Evolutionary conservation across 1,139 yeast genomes (phyloP).

Genomic region (Suhomyces panamericanus): DNA sequence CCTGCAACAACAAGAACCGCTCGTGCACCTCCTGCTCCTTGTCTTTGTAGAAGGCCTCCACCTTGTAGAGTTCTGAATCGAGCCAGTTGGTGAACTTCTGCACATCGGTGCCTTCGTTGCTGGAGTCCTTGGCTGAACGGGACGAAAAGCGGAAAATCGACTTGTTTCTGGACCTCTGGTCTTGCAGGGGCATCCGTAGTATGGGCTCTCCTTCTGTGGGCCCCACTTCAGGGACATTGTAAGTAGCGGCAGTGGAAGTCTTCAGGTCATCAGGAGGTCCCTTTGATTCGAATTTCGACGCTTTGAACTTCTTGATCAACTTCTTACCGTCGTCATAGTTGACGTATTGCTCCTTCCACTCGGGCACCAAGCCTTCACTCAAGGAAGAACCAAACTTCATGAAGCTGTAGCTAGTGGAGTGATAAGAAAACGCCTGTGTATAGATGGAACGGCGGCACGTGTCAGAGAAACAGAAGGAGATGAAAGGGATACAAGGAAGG

Average conservation of each 20-base stretch:
- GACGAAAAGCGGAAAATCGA: constrained; percentile 28
- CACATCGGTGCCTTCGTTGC: constrained; percentile 30
- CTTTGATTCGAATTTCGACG: constrained; percentile 8
- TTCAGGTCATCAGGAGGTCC: constrained; percentile 5
- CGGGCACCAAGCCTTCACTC: constrained; percentile 69
- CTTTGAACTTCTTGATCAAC: constrained; percentile 31
- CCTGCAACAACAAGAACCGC: constrained; percentile 62
- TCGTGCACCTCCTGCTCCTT: constrained; percentile 63
- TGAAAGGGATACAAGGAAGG: too few relatives aligned
- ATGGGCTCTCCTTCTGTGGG: background rate
- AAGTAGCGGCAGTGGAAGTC: constrained; percentile 6
- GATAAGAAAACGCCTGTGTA: too few relatives aligned
- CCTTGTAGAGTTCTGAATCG: constrained; percentile 55
- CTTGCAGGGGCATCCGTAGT: background rate
- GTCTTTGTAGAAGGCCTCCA: constrained; percentile 58
- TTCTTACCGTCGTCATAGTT: constrained; percentile 63
- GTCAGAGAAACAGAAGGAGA: too few relatives aligned
- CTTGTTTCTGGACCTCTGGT: constrained; percentile 12
- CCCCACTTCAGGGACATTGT: background rate
- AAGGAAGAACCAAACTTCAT: constrained; percentile 67
- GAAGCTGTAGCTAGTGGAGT: too few relatives aligned
- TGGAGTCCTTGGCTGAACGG: constrained; percentile 21
- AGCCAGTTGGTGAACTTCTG: constrained; percentile 60
- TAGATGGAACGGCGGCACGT: too few relatives aligned
- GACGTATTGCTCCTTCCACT: constrained; percentile 81